Percentiles rank a stretch among this genome's conserved stretches.
Conservation (phyloP, 768 basidiomycete genomes). For the Boletus vermiculosoides region DNA sequence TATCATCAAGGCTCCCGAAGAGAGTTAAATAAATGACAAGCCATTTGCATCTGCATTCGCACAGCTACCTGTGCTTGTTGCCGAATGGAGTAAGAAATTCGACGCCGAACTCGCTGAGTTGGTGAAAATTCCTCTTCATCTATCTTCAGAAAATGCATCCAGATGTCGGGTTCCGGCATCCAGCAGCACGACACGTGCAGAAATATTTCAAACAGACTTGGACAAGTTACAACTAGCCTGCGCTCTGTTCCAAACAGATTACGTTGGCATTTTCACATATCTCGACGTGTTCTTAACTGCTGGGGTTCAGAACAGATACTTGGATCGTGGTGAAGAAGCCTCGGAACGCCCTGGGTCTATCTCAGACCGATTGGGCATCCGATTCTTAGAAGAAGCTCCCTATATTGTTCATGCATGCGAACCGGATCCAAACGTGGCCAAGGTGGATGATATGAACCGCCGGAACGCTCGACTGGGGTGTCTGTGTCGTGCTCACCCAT, state of each 20-base stretch:
- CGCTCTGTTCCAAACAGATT: background rate
- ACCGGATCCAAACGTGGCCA: slow-evolving; percentile 7
- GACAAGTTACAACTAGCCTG: slow-evolving; percentile 6
- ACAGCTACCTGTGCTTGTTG: too few relatives aligned
- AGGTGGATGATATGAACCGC: slow-evolving; percentile 9
- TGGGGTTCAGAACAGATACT: too few relatives aligned
- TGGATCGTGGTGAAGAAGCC: background rate
- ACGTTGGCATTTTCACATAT: background rate
- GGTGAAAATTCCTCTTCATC: background rate
- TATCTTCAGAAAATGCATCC: too few relatives aligned
- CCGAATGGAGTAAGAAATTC: background rate
- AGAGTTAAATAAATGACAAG: too few relatives aligned
- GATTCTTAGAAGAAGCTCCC: slow-evolving; percentile 4
- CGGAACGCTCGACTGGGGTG: slow-evolving; percentile 13
- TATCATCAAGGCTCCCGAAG: background rate
- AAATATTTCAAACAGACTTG: background rate
- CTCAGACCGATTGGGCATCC: background rate
- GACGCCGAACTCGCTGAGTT: background rate
- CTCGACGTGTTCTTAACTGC: background rate
- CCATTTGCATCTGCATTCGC: too few relatives aligned
- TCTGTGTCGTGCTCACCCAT: background rate
- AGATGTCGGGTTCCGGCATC: too few relatives aligned
- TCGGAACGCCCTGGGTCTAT: background rate
- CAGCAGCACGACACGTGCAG: too few relatives aligned
- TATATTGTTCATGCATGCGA: slow-evolving; percentile 9